A percentile compares a stretch with the other conserved stretches of the same genome.
These are phyloP conservation scores for Cystofilobasidium capitatum DNA, from an alignment of 768 basidiomycete species.

Conservation along the genomic window DNA sequence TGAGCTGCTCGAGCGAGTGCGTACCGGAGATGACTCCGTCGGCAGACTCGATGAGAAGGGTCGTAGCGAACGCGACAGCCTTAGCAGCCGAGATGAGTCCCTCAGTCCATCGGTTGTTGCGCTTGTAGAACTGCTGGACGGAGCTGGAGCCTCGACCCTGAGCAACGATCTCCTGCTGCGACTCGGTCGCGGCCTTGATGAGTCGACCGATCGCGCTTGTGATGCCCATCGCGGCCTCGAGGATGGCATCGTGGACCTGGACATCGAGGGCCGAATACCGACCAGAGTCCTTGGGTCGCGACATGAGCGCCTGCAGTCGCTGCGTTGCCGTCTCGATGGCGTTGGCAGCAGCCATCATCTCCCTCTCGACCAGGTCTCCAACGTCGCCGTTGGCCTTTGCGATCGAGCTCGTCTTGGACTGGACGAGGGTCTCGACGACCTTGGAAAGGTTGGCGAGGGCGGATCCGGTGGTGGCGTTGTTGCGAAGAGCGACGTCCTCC, in stretches of 20 bases:
- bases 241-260: constrained; percentile 95
- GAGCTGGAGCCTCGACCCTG: constrained; percentile 89
- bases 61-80: constrained; percentile 92
- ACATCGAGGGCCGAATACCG: constrained; percentile 83
- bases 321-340: constrained; percentile 90
- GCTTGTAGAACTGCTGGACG: constrained; percentile 95
- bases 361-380: constrained; percentile 89
- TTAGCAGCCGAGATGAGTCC: constrained; percentile 97
- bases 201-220: constrained; percentile 88
- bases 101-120: constrained; percentile 99
- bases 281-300: constrained; percentile 75
- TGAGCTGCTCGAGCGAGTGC: constrained; percentile 94
- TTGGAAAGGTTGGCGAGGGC: constrained; percentile 79
- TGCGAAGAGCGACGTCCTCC: constrained; percentile 78
- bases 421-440: constrained; percentile 71
- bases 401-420: constrained; percentile 66
- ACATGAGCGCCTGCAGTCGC: constrained; percentile 81
- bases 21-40: constrained; percentile 95
- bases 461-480: constrained; percentile 73
- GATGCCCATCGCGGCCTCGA: constrained; percentile 86
- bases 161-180: constrained; percentile 94
- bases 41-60: constrained; percentile 87
- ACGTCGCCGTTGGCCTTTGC: constrained; percentile 81
- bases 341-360: constrained; percentile 84
- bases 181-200: constrained; percentile 92